Evolutionary conservation across 1,284 basidiomycete genomes (phyloP).

Genomic region (Moesziomyces antarcticus): DNA sequence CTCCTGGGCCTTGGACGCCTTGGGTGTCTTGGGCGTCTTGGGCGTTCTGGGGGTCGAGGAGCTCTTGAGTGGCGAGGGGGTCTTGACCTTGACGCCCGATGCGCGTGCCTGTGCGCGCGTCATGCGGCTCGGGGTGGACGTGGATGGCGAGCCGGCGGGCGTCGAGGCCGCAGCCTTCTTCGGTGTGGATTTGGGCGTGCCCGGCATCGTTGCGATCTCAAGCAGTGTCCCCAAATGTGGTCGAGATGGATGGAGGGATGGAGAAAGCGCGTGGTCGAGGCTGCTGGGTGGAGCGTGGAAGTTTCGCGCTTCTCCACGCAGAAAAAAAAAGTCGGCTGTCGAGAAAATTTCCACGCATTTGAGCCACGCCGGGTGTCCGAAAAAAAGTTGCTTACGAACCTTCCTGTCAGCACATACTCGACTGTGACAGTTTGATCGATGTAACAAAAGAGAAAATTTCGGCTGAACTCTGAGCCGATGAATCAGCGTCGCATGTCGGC

Average conservation of each 20-base stretch:
- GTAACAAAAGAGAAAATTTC: neutral
- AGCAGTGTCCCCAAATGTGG: neutral
- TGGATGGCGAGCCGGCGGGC: conserved; percentile 12
- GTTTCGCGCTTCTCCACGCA: neutral
- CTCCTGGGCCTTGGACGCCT: conserved; percentile 7
- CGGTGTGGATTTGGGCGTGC: conserved; percentile 33
- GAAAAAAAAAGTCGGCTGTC: conserved; percentile 2
- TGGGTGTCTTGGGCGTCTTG: conserved; percentile 15
- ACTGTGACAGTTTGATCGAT: too few species aligned
- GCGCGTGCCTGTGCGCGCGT: conserved; percentile 39
- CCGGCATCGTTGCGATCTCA: conserved; percentile 12
- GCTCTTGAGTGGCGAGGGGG: conserved; percentile 40
- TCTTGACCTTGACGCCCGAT: conserved; percentile 26
- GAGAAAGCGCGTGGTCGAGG: neutral
- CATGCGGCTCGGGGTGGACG: conserved; percentile 27
- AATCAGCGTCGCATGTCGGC: conserved; percentile 30
- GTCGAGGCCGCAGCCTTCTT: conserved; percentile 25
- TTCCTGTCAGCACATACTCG: neutral
- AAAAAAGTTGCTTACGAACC: too few species aligned
- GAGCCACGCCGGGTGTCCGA: too few species aligned
- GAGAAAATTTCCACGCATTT: conserved; percentile 8
- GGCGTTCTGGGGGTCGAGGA: conserved; percentile 11
- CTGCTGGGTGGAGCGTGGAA: neutral
- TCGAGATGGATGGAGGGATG: neutral
- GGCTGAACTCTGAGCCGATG: conserved; percentile 20